Evolutionary conservation across 129 eudicot genomes (phyloP), one percentile per base, ranked within the genome.

Genomic region (Ambrosia trifida): DNA sequence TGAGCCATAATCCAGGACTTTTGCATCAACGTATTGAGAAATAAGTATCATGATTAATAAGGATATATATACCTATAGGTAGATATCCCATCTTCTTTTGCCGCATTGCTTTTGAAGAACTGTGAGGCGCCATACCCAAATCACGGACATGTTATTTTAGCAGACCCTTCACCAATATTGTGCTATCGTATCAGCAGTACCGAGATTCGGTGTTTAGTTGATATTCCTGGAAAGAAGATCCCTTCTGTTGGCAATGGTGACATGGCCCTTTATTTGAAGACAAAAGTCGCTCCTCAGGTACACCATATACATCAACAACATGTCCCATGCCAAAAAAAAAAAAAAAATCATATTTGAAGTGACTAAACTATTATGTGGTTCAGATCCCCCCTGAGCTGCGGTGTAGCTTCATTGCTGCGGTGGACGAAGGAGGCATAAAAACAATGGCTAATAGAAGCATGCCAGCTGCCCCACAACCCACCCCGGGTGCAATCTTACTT

Each of bases 231-330:
- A 7, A 78, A 81, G 49, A 89, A 82, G 72, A 76, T 83, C 60
- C 96, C 96, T 72, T 89, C 87, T 49, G 62, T 85, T 43, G 78
- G 77, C 63, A 86, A 84, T 69, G 96, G 91, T 13, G 91, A 89
- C 60, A 81, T 89, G 91, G 82, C 91, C 56, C 62, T 72, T 31
- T 64, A 83, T 63, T 72, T 89, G 63, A 89, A 89, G 80, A 83
- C 87, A 0, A 68, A 64, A 30, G 91, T 86, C 24, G 87, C 87
- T 53, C 85, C 89, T 45, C 91, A 89, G 89, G 91, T 89, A 82
- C 10, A 12, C 41, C 18, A 70, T 24, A 1, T 59, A 31, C 5
- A 31, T 41, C 44, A 7, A 40, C 44, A 40, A 86, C 43, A 82
- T 24, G 28, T 24, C 44, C 11, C 44, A 40, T 6, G 6, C 44